Evolutionary conservation across 805 yeast genomes (phyloP).

Genomic region (Starmera dryadoides): DNA sequence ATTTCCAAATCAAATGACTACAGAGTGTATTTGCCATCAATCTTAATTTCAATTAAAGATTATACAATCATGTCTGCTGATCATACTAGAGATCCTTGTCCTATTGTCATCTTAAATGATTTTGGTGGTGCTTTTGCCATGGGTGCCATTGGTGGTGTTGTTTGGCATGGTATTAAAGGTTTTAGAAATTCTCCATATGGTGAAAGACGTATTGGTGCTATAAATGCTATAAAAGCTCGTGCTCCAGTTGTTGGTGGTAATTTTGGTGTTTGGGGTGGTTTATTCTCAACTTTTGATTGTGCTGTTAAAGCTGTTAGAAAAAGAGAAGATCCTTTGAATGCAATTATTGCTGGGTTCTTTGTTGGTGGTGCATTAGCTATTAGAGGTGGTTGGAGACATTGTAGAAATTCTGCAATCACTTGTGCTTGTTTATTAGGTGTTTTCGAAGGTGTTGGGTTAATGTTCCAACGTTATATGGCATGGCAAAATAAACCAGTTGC

Average conservation of each 20-base stretch:
- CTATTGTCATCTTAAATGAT: conserved; percentile 90
- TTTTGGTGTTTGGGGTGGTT: conserved; percentile 99
- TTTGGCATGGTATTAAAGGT: conserved; percentile 99
- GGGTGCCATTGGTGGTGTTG: conserved; percentile 98
- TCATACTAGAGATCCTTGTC: conserved; percentile 99
- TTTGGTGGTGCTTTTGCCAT: conserved; percentile 99
- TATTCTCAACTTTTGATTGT: conserved; percentile 93
- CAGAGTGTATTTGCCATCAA: too few species aligned
- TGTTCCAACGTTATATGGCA: conserved; percentile 87
- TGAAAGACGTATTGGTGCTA: conserved; percentile 85
- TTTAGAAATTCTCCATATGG: conserved; percentile 97
- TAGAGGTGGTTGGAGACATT: conserved; percentile 98
- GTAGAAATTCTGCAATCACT: conserved; percentile 92
- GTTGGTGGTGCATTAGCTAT: conserved; percentile 97
- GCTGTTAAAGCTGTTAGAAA: conserved; percentile 90
- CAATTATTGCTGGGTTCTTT: conserved; percentile 94
- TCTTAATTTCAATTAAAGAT: too few species aligned
- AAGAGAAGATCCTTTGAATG: conserved; percentile 98
- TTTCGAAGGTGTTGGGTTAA: conserved; percentile 96
- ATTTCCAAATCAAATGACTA: too few species aligned
- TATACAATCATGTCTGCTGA: conserved; percentile 64
- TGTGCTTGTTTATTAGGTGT: conserved; percentile 97
- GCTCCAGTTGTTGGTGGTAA: conserved; percentile 99
- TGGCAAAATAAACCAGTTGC: conserved; percentile 70
- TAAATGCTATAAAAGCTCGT: conserved; percentile 87